These are phyloP conservation scores for Kodamaea jinghongensis DNA, from an alignment of 805 yeast species.

Conservation along the genomic window DNA sequence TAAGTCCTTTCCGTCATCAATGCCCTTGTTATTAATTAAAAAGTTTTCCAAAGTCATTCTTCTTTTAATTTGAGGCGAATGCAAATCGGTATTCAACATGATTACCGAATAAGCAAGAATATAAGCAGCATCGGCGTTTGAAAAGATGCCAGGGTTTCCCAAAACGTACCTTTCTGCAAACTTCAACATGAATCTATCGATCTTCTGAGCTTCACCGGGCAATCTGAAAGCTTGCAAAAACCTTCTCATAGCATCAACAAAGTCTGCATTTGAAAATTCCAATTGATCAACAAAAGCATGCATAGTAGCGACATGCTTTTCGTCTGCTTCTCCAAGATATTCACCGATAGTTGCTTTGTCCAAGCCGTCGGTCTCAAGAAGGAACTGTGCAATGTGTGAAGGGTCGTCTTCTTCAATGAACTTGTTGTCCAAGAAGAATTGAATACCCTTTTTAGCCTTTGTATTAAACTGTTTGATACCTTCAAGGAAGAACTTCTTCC, in stretches of 20 bases:
- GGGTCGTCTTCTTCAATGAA: slow-evolving; percentile 66
- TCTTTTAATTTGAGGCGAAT: slow-evolving; percentile 79
- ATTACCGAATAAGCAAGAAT: slow-evolving; percentile 89
- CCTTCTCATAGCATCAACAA: slow-evolving; percentile 81
- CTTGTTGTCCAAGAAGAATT: slow-evolving; percentile 55
- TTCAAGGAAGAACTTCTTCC: slow-evolving; percentile 77
- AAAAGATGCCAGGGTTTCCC: slow-evolving; percentile 84
- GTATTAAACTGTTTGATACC: slow-evolving; percentile 78
- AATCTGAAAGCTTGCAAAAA: slow-evolving; percentile 86
- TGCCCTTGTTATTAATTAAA: slow-evolving; percentile 81
- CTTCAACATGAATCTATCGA: slow-evolving; percentile 93
- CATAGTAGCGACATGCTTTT: slow-evolving; percentile 76
- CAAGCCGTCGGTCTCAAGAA: slow-evolving; percentile 67
- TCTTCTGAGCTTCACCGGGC: slow-evolving; percentile 98
- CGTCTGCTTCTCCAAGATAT: slow-evolving; percentile 85
- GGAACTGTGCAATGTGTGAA: slow-evolving; percentile 66
- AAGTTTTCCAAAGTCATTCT: slow-evolving; percentile 90
- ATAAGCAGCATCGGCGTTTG: slow-evolving; percentile 93
- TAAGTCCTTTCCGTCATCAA: slow-evolving; percentile 85
- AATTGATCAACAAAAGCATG: slow-evolving; percentile 88
- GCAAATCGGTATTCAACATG: slow-evolving; percentile 92
- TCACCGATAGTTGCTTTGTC: slow-evolving; percentile 89
- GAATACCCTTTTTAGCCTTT: slow-evolving; percentile 80
- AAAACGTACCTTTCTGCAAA: slow-evolving; percentile 90
- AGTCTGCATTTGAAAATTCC: slow-evolving; percentile 66